These are phyloP conservation scores for Xylaria sp. DNA, from an alignment of 2,329 filamentous ascomycete genomes.

Conservation along the genomic window DNA sequence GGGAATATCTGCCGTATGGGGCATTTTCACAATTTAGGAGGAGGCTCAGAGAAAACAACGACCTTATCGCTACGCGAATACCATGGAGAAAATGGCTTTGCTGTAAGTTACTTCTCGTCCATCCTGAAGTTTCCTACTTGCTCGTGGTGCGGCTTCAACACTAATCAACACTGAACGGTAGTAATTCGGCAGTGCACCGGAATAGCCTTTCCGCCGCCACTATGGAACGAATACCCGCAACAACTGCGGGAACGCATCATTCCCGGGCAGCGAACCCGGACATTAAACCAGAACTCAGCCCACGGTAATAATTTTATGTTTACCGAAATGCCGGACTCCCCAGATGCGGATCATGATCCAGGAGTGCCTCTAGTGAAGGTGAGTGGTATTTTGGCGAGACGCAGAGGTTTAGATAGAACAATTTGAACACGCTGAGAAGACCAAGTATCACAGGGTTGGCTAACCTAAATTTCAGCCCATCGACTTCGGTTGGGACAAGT, in stretches of 20 bases:
- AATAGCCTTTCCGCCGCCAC: conserved; percentile 19
- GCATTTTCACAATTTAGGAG: background rate
- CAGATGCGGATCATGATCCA: conserved; percentile 14
- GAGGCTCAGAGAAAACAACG: background rate
- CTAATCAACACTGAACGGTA: background rate
- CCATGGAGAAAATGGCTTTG: conserved; percentile 26
- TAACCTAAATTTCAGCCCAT: conserved; percentile 10
- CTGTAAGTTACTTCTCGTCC: conserved; percentile 40
- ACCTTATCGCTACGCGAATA: conserved; percentile 11
- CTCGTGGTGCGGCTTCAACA: background rate
- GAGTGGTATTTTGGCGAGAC: background rate
- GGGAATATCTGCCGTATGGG: conserved; percentile 23
- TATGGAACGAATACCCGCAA: background rate
- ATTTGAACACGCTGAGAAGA: background rate
- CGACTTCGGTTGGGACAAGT: conserved; percentile 12
- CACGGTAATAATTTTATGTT: conserved; percentile 20
- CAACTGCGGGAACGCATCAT: background rate
- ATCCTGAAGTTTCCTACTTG: background rate
- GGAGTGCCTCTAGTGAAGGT: conserved; percentile 18
- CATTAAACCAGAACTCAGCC: conserved; percentile 13
- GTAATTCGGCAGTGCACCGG: conserved; percentile 25
- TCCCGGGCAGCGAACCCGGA: background rate
- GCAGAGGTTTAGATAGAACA: background rate
- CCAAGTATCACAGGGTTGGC: background rate
- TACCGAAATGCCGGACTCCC: background rate